These are phyloP conservation scores for Ogataea paradorogensis DNA, from an alignment of 805 yeast genomes.

Conservation along the genomic window DNA sequence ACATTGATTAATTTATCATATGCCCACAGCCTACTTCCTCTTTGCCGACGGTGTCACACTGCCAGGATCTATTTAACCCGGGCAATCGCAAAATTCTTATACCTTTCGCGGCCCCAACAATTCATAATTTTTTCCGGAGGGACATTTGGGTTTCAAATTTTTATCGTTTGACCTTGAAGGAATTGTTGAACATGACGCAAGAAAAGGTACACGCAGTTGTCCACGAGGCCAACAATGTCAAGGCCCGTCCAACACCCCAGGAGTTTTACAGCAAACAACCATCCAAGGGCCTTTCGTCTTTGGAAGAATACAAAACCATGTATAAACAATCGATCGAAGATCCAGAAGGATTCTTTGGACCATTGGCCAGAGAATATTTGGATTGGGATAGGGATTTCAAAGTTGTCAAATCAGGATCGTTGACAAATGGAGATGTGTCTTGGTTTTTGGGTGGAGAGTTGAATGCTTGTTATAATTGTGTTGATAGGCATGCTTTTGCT, in stretches of 20 bases:
- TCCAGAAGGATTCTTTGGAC: conserved; percentile 80
- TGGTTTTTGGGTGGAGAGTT: conserved; percentile 95
- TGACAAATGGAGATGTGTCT: conserved; percentile 74
- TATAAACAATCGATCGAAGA: conserved; percentile 73
- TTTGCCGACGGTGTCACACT: conserved; percentile 6
- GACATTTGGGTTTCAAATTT: conserved; percentile 5
- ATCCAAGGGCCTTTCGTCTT: conserved; percentile 50
- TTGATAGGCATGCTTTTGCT: conserved; percentile 89
- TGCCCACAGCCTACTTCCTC: conserved; percentile 3
- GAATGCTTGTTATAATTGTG: conserved; percentile 91
- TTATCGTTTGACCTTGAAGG: conserved; percentile 5
- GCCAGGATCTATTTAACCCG: conserved; percentile 4
- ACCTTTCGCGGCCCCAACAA: conserved; percentile 12
- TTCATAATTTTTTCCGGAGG: conserved; percentile 11
- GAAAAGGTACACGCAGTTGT: conserved; percentile 43
- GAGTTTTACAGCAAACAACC: conserved; percentile 60
- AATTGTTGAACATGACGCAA: conserved; percentile 20
- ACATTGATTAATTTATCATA: not conserved
- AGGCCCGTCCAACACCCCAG: conserved; percentile 49
- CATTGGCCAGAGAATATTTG: conserved; percentile 66
- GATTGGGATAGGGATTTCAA: conserved; percentile 79
- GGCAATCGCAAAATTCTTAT: conserved; percentile 7
- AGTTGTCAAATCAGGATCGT: conserved; percentile 60
- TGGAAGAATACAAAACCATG: conserved; percentile 66
- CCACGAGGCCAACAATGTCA: conserved; percentile 57